These are phyloP conservation scores for Stellera chamaejasme DNA, from an alignment of 345 rosid genomes.

Conservation along the genomic window DNA sequence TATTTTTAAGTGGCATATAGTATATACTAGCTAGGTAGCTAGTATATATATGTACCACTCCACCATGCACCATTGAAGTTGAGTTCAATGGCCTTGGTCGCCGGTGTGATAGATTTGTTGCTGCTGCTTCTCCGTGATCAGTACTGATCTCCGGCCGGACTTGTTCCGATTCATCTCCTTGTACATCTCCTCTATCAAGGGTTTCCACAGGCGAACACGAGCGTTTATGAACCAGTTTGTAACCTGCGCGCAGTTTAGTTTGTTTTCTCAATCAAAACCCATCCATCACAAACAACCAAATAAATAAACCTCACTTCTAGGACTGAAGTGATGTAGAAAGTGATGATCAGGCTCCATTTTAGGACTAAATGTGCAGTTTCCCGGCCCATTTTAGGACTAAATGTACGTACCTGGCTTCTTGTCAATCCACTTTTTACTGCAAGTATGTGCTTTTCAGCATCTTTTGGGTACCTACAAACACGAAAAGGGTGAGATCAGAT, in stretches of 20 bases:
- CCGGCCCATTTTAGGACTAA: no score
- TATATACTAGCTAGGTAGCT: no score
- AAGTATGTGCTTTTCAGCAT: slow-evolving; percentile 91
- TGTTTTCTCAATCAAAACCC: no score
- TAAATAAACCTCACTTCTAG: no score
- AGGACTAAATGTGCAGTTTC: no score
- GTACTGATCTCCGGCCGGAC: slow-evolving; percentile 15
- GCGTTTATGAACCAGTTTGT: slow-evolving; percentile 99
- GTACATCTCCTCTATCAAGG: slow-evolving; percentile 97
- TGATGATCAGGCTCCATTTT: background rate
- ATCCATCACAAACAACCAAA: no score
- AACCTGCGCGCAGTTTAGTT: slow-evolving; percentile 63
- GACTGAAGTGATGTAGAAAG: no score
- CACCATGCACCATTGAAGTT: no score
- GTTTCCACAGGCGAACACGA: slow-evolving; percentile 95
- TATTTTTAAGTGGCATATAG: no score
- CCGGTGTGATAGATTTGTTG: no score
- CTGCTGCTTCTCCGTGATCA: slow-evolving; percentile 6
- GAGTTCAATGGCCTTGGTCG: no score
- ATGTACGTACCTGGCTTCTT: slow-evolving; percentile 73
- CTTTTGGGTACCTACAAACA: slow-evolving; percentile 74
- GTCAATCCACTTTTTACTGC: slow-evolving; percentile 88
- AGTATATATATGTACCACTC: no score
- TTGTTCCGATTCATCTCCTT: slow-evolving; percentile 73
- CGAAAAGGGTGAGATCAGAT: background rate